Conservation (phyloP, 139 green algal species). For the Parachlorella kessleri region DNA sequence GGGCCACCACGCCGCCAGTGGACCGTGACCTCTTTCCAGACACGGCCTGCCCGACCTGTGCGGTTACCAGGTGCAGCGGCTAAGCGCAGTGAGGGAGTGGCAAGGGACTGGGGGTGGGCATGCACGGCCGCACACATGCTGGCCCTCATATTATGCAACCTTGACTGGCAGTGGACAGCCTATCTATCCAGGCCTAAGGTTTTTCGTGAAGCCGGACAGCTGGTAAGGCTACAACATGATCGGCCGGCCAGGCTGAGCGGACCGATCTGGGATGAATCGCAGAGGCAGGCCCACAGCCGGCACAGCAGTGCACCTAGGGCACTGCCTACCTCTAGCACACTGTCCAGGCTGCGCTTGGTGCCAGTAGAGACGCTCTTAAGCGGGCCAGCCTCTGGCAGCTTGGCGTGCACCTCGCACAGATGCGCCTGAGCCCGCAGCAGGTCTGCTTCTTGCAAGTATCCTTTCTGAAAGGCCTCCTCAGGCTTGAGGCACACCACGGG, state of each 20-base stretch:
- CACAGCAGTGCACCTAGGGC: background rate
- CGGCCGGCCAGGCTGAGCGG: too few species aligned
- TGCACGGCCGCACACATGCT: too few species aligned
- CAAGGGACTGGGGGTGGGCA: too few species aligned
- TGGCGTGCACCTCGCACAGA: constrained; percentile 47
- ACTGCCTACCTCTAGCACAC: background rate
- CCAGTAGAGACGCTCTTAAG: constrained; percentile 45
- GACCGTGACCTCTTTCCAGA: constrained; percentile 19
- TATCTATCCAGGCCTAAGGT: too few species aligned
- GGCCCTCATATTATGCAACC: too few species aligned
- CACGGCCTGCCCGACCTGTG: constrained; percentile 9
- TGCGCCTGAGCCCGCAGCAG: constrained; percentile 33
- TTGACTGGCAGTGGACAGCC: too few species aligned
- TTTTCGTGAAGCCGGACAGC: too few species aligned
- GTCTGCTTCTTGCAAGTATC: constrained; percentile 37
- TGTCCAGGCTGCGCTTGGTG: constrained; percentile 44
- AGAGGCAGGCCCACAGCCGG: too few species aligned
- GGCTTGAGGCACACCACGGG: constrained; percentile 20
- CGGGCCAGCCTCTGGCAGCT: constrained; percentile 42
- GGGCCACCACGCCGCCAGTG: constrained; percentile 1
- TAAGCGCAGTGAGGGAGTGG: too few species aligned
- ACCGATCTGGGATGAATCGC: too few species aligned
- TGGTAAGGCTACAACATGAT: too few species aligned
- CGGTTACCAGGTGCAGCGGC: background rate
- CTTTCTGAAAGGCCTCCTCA: constrained; percentile 32